These are phyloP conservation scores for Astragalus glycyphyllos DNA, from an alignment of 306 rosid genomes.

Conservation along the genomic window DNA sequence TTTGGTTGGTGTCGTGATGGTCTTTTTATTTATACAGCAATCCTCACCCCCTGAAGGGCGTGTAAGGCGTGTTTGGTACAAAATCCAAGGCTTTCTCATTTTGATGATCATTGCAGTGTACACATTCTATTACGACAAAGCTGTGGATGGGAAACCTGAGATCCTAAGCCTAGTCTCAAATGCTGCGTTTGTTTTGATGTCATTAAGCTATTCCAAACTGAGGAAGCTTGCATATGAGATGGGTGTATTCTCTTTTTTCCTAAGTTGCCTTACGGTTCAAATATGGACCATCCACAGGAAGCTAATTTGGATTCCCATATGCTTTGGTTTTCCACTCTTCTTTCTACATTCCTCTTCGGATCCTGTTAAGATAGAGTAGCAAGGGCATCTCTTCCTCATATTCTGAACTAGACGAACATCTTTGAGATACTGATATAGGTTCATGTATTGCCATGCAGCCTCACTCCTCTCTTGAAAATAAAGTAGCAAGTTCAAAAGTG, in stretches of 20 bases:
- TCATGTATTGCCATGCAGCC: too few species aligned
- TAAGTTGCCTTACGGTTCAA: background rate
- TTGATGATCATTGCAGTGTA: constrained; percentile 10
- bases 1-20: background rate
- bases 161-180: background rate
- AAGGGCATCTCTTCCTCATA: too few species aligned
- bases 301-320: background rate
- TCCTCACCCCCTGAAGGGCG: too few species aligned
- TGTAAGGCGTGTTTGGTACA: background rate
- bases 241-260: background rate
- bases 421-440: too few species aligned
- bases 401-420: too few species aligned
- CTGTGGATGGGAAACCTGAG: constrained; percentile 33
- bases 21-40: background rate
- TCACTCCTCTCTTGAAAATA: too few species aligned
- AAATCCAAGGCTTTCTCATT: background rate
- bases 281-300: background rate
- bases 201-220: constrained; percentile 10
- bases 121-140: constrained; percentile 5
- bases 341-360: background rate
- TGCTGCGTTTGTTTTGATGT: background rate
- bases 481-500: too few species aligned
- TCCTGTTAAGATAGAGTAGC: too few species aligned
- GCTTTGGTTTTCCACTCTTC: constrained; percentile 2
- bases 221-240: background rate